Percentiles rank a stretch among this genome's conserved stretches.
These are phyloP conservation scores for Jamesozyma gamospora DNA, from an alignment of 805 yeast species.

Conservation along the genomic window DNA sequence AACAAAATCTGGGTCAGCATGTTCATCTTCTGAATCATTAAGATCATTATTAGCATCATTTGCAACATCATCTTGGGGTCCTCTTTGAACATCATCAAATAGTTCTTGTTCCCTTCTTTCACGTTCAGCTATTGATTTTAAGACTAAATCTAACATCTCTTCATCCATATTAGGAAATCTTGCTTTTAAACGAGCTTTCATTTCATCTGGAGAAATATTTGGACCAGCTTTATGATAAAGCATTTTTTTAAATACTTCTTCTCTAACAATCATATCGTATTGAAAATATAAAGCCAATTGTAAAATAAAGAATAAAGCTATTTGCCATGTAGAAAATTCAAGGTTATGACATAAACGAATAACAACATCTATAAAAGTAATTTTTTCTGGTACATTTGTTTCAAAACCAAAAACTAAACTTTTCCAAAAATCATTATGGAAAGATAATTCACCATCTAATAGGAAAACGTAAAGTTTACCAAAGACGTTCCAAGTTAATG, in stretches of 20 bases:
- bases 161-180: slow-evolving; percentile 29
- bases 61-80: slow-evolving; percentile 2
- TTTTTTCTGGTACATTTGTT: slow-evolving; percentile 3
- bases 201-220: slow-evolving; percentile 21
- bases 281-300: slow-evolving; percentile 43
- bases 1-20: background rate
- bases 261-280: slow-evolving; percentile 64
- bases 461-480: slow-evolving; percentile 48
- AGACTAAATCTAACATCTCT: slow-evolving; percentile 22
- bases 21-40: slow-evolving; percentile 7
- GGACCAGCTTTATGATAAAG: slow-evolving; percentile 51
- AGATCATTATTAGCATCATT: slow-evolving; percentile 5
- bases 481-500: slow-evolving; percentile 46
- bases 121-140: slow-evolving; percentile 21
- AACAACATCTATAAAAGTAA: slow-evolving; percentile 5
- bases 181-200: slow-evolving; percentile 22
- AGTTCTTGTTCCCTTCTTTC: slow-evolving; percentile 15
- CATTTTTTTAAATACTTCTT: slow-evolving; percentile 55
- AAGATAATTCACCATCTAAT: slow-evolving; percentile 45
- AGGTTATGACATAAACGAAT: slow-evolving; percentile 15
- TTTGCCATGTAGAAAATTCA: slow-evolving; percentile 26
- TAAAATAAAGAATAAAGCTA: slow-evolving; percentile 33
- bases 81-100: slow-evolving; percentile 5
- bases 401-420: slow-evolving; percentile 23
- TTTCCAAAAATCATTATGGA: slow-evolving; percentile 19